A percentile compares a stretch with the other conserved stretches of the same genome.
These are phyloP conservation scores for Coniochaeta sp. DNA, from an alignment of 2,329 filamentous ascomycete species.

Conservation along the genomic window DNA sequence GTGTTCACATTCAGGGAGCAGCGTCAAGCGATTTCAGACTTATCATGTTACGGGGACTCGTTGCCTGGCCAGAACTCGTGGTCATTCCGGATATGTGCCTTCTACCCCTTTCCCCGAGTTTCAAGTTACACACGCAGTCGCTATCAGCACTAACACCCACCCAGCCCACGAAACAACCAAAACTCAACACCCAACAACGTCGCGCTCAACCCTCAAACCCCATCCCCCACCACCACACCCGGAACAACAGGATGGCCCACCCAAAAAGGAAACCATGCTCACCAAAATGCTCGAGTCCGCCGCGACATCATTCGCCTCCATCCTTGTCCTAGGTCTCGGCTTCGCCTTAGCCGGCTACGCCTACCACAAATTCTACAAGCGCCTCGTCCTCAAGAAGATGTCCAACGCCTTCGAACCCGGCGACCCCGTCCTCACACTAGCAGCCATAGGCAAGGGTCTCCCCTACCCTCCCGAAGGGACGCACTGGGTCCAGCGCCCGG, in stretches of 20 bases:
- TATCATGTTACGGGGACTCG: no score
- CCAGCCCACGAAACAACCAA: background rate
- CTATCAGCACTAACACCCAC: background rate
- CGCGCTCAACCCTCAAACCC: background rate
- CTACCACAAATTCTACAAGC: slow-evolving; percentile 83
- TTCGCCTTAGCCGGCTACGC: slow-evolving; percentile 63
- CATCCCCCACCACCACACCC: slow-evolving; percentile 7
- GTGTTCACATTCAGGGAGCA: no score
- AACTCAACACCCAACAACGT: background rate
- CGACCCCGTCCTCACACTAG: slow-evolving; percentile 80
- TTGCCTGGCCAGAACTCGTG: no score
- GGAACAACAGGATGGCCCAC: slow-evolving; percentile 16
- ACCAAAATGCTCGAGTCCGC: slow-evolving; percentile 68
- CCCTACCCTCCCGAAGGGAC: slow-evolving; percentile 36
- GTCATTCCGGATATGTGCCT: no score
- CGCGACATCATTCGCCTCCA: slow-evolving; percentile 68
- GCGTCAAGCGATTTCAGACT: no score
- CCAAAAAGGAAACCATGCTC: slow-evolving; percentile 26
- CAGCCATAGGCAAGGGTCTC: slow-evolving; percentile 55
- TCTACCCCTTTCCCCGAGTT: no score
- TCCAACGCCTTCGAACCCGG: slow-evolving; percentile 85
- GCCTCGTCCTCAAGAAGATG: slow-evolving; percentile 87
- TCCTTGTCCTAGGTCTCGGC: slow-evolving; percentile 61
- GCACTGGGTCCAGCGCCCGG: slow-evolving; percentile 77
- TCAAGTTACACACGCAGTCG: no score